A percentile compares a stretch with the other conserved stretches of the same genome.
These are phyloP conservation scores for Plasmopara muralis DNA, from an alignment of 352 stramenopile genomes.

Conservation along the genomic window DNA sequence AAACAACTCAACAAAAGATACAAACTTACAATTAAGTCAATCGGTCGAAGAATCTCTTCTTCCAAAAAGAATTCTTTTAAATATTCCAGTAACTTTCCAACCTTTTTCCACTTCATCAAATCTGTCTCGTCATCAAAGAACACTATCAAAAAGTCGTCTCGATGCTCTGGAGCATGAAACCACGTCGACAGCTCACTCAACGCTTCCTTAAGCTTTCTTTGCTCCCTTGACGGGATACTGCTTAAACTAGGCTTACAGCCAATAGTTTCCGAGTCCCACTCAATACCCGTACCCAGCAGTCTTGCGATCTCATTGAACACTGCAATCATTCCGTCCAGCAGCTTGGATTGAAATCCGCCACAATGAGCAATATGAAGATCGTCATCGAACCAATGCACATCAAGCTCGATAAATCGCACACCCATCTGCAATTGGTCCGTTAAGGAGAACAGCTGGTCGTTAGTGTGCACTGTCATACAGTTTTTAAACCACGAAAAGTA, in stretches of 20 bases:
- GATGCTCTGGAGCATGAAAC: conserved; percentile 50
- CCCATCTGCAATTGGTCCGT: conserved; percentile 77
- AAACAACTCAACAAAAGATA: conserved; percentile 1
- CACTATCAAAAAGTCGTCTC: conserved; percentile 66
- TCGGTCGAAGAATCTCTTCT: conserved; percentile 57
- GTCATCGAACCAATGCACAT: conserved; percentile 72
- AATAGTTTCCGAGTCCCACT: conserved; percentile 55
- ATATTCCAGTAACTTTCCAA: conserved; percentile 53
- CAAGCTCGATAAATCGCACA: conserved; percentile 69
- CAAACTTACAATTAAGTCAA: conserved; percentile 45
- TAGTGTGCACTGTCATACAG: conserved; percentile 55
- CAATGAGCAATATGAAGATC: conserved; percentile 73
- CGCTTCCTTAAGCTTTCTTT: conserved; percentile 41
- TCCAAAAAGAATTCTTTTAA: conserved; percentile 53
- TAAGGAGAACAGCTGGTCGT: conserved; percentile 67
- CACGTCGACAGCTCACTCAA: conserved; percentile 54
- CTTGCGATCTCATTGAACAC: conserved; percentile 50
- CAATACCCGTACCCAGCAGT: conserved; percentile 35
- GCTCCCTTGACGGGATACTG: conserved; percentile 63
- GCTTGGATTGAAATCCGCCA: conserved; percentile 45
- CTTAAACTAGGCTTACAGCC: conserved; percentile 75
- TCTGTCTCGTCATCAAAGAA: conserved; percentile 81
- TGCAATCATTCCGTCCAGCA: conserved; percentile 55
- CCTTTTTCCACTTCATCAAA: conserved; percentile 77
- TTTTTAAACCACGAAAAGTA: conserved; percentile 54